Evolutionary conservation across 2,329 filamentous ascomycete species (phyloP), one percentile per base, ranked within the genome.

Genomic region (Trichoderma sp.): DNA sequence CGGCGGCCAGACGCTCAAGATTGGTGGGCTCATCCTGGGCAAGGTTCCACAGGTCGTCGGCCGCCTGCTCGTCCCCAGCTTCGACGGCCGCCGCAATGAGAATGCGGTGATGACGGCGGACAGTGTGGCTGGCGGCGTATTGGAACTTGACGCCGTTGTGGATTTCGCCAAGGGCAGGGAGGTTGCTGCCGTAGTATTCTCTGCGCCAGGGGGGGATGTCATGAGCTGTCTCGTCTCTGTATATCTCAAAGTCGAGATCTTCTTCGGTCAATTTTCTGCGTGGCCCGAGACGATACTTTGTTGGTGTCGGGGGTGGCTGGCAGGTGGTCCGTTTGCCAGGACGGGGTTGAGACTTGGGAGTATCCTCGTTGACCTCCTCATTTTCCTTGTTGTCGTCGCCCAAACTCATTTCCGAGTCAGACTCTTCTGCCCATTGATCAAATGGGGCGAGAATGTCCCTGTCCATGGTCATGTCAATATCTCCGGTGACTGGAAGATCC

Each of bases 161-260:
- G 51, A 60, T 53, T 32, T 70, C 65, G 14, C 34, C 39, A 8
- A 72, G 34, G 28, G 60, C 72, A 3, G 70, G 72, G 7, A 72
- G 26, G 26, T 72, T 73, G 64, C 65, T 69, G 24, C 72, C 72
- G 32, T 70, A 70, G 53, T 72, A 70, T 0, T 61, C 28, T 18
- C 70, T 56, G 43, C 51, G 32, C 18, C 43, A 47, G 1, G 12
- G 43, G 0, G 51, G 24, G 11, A 24, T 12, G 3, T 11, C n/a
- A n/a, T 53, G 11, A 2, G 64, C 64, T 9, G 64, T 63, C 30
- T 68, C 43, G 6, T 72, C 70, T 15, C 24, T 28, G 62, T 36
- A 61, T 11, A 71, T 71, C 4, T 26, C 11, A n/a, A 68, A 56
- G 63, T 43, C 57, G 28, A 69, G 36, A 51, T 69, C 39, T 18